Conservation (phyloP, 2,329 filamentous ascomycete species). For the Arthroderma uncinatum region DNA sequence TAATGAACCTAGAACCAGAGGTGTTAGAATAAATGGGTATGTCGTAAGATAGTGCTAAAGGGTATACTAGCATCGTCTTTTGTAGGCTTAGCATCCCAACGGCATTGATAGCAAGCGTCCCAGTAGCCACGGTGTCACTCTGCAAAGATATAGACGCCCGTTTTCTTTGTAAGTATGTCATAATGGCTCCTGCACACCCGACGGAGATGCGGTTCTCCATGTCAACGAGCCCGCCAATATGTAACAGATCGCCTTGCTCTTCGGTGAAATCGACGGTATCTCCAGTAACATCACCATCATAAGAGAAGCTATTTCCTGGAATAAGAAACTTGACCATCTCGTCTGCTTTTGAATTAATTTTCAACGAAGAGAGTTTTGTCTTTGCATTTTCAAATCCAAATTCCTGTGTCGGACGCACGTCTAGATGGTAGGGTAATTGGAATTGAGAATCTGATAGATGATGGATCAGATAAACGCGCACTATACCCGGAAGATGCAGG, state of each 20-base stretch:
- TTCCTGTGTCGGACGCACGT: slow-evolving; percentile 58
- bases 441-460: slow-evolving; percentile 36
- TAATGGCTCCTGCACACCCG: slow-evolving; percentile 75
- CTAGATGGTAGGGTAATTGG: slow-evolving; percentile 50
- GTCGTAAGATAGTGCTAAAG: not conserved
- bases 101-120: slow-evolving; percentile 49
- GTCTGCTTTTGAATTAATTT: slow-evolving; percentile 39
- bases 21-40: not conserved
- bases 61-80: slow-evolving; percentile 44
- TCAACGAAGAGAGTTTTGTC: slow-evolving; percentile 52
- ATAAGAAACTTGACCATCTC: slow-evolving; percentile 48
- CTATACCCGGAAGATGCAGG: not conserved
- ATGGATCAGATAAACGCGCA: not conserved
- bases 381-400: slow-evolving; percentile 59
- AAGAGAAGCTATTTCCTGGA: slow-evolving; percentile 45
- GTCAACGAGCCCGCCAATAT: slow-evolving; percentile 59
- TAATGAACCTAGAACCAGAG: slow-evolving; percentile 61
- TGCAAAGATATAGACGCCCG: slow-evolving; percentile 52
- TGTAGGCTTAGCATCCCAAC: slow-evolving; percentile 66
- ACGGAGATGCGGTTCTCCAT: slow-evolving; percentile 64
- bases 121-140: slow-evolving; percentile 44
- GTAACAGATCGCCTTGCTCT: slow-evolving; percentile 53
- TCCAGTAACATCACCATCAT: slow-evolving; percentile 29
- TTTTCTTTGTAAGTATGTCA: slow-evolving; percentile 65
- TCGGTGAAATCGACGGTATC: slow-evolving; percentile 40